phyloP scores from a whole-genome alignment of 2,329 filamentous ascomycete genomes.

The Verticillium zaregamsianum region DNA sequence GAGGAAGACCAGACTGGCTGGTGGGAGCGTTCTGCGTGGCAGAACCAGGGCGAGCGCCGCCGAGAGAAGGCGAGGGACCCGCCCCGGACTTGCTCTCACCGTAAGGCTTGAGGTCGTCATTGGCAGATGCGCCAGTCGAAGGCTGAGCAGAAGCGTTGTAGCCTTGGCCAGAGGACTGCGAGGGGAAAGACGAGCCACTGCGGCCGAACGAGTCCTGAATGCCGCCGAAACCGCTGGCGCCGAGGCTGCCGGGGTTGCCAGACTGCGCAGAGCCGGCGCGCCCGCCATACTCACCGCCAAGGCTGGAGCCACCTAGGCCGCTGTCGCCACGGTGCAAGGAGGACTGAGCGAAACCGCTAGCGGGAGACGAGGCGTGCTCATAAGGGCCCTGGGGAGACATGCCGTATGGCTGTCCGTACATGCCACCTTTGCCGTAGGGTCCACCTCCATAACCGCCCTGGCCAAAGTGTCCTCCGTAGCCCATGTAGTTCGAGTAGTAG shows the following conservation, averaged over 20 bases:
- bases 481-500: conserved; percentile 58
- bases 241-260: conserved; percentile 45
- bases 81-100: conserved; percentile 50
- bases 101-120: conserved; percentile 57
- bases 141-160: conserved; percentile 49
- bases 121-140: conserved; percentile 32
- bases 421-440: conserved; percentile 50
- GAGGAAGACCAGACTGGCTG: conserved; percentile 48
- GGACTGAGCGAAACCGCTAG: conserved; percentile 48
- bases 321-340: conserved; percentile 48
- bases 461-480: conserved; percentile 46
- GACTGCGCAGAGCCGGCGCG: conserved; percentile 47
- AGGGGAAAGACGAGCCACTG: conserved; percentile 48
- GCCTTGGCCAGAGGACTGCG: conserved; percentile 41
- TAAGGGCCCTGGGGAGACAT: conserved; percentile 54
- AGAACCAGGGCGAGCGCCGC: conserved; percentile 53
- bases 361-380: conserved; percentile 51
- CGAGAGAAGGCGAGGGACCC: conserved; percentile 54
- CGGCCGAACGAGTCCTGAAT: conserved; percentile 54
- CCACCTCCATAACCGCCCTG: conserved; percentile 43
- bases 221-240: conserved; percentile 43
- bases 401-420: conserved; percentile 52
- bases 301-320: conserved; percentile 39
- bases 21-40: conserved; percentile 50
- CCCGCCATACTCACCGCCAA: conserved; percentile 49